These are phyloP conservation scores for Aspergillus conjunctus DNA, from an alignment of 495 filamentous ascomycete genomes.

Conservation along the genomic window DNA sequence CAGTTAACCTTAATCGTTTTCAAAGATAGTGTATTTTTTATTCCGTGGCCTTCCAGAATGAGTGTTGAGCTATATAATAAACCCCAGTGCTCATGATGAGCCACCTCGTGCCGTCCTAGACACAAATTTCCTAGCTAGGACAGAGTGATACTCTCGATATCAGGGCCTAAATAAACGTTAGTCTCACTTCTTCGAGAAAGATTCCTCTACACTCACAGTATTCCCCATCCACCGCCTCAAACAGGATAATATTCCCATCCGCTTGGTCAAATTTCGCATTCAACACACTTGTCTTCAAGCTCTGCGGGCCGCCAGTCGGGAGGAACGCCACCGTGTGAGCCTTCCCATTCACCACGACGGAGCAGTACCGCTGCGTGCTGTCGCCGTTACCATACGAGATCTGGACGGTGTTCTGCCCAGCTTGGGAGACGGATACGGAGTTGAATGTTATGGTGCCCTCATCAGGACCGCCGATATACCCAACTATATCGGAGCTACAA, in stretches of 20 bases:
- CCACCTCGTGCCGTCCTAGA: too few relatives aligned
- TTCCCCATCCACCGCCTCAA: constrained; percentile 10
- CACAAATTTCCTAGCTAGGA: too few relatives aligned
- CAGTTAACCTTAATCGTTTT: too few relatives aligned
- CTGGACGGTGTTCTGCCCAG: constrained; percentile 7
- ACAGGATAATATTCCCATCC: constrained; percentile 1
- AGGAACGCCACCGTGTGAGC: constrained; percentile 16
- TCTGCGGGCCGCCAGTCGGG: constrained; percentile 8
- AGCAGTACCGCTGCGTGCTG: constrained; percentile 13
- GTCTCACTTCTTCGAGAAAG: background rate
- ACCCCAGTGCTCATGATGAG: too few relatives aligned
- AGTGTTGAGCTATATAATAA: too few relatives aligned
- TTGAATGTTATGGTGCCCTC: constrained; percentile 11
- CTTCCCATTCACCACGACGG: constrained; percentile 19
- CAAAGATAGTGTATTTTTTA: too few relatives aligned
- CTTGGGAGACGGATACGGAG: background rate
- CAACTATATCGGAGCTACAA: constrained; percentile 12
- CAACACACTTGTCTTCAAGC: constrained; percentile 4
- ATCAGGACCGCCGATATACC: constrained; percentile 20
- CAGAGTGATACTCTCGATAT: background rate
- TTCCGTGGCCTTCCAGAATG: too few relatives aligned
- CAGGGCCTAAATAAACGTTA: background rate
- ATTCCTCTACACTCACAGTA: constrained; percentile 17
- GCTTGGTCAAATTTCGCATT: constrained; percentile 8
- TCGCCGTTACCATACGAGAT: constrained; percentile 21